Evolutionary conservation across 371 early-diverging fungal species (phyloP).

Genomic region (Phascolomyces articulosus): DNA sequence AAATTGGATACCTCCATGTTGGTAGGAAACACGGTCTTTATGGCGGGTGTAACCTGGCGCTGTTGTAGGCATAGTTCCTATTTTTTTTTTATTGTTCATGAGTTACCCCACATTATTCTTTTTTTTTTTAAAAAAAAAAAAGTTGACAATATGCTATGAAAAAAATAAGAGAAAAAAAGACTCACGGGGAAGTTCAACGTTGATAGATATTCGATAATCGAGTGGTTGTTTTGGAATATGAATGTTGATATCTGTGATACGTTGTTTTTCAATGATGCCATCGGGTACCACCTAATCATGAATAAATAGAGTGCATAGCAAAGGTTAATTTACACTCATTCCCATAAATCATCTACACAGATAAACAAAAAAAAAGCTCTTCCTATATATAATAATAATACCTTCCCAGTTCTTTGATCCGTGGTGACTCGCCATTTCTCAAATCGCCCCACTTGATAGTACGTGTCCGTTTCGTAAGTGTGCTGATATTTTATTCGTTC

Average conservation of each 20-base stretch:
- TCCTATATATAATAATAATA: not conserved
- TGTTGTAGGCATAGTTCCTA: conserved; percentile 36
- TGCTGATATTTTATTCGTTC: conserved; percentile 66
- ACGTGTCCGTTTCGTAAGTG: conserved; percentile 70
- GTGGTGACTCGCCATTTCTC: conserved; percentile 66
- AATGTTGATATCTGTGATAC: conserved; percentile 71
- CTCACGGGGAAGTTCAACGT: conserved; percentile 64
- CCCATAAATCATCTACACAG: not conserved
- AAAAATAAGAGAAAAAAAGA: not conserved
- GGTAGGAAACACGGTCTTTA: conserved; percentile 77
- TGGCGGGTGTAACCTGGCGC: conserved; percentile 57
- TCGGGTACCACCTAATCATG: conserved; percentile 49
- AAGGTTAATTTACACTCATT: no score
- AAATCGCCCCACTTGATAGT: conserved; percentile 28
- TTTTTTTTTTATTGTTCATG: no score
- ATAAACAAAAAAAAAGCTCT: no score
- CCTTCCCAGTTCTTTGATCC: conserved; percentile 59
- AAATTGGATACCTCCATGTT: conserved; percentile 72
- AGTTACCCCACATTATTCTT: not conserved
- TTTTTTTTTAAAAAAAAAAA: not conserved
- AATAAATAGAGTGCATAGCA: not conserved
- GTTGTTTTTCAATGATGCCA: conserved; percentile 67
- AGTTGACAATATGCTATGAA: no score
- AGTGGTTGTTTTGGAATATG: conserved; percentile 70
- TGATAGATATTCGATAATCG: conserved; percentile 78